These are phyloP conservation scores for Coemansia pectinata DNA, from an alignment of 192 early-diverging fungal species.

Conservation along the genomic window DNA sequence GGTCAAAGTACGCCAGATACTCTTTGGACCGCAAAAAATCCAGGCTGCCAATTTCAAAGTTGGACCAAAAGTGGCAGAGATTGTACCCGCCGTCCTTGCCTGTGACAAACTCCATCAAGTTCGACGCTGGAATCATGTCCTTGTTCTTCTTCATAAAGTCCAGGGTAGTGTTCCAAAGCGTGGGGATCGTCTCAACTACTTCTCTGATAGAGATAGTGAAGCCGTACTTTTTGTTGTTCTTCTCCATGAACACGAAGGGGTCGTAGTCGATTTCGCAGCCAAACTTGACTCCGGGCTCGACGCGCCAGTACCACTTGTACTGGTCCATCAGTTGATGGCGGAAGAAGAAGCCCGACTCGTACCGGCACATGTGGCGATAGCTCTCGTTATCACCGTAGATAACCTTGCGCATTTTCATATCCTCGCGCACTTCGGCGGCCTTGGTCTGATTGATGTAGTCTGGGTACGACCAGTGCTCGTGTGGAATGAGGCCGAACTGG, in stretches of 20 bases:
- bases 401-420: constrained; percentile 46
- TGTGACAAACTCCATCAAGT: constrained; percentile 34
- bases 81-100: constrained; percentile 56
- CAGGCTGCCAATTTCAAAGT: constrained; percentile 84
- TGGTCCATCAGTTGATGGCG: constrained; percentile 37
- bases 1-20: constrained; percentile 68
- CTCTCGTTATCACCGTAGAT: constrained; percentile 29
- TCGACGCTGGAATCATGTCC: constrained; percentile 20
- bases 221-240: constrained; percentile 36
- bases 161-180: constrained; percentile 37
- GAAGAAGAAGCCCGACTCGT: constrained; percentile 45
- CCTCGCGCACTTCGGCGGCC: constrained; percentile 16
- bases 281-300: constrained; percentile 51
- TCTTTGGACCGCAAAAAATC: constrained; percentile 63
- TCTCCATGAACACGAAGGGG: constrained; percentile 44
- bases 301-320: constrained; percentile 55
- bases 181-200: constrained; percentile 19
- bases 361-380: constrained; percentile 45
- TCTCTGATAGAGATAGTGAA: constrained; percentile 23
- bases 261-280: constrained; percentile 50
- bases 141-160: constrained; percentile 25
- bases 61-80: constrained; percentile 79
- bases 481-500: constrained; percentile 38
- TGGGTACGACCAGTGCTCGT: constrained; percentile 44
- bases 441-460: constrained; percentile 43